These are phyloP conservation scores for Xylariaceae sp. DNA, from an alignment of 2,329 filamentous ascomycete genomes.

Conservation along the genomic window DNA sequence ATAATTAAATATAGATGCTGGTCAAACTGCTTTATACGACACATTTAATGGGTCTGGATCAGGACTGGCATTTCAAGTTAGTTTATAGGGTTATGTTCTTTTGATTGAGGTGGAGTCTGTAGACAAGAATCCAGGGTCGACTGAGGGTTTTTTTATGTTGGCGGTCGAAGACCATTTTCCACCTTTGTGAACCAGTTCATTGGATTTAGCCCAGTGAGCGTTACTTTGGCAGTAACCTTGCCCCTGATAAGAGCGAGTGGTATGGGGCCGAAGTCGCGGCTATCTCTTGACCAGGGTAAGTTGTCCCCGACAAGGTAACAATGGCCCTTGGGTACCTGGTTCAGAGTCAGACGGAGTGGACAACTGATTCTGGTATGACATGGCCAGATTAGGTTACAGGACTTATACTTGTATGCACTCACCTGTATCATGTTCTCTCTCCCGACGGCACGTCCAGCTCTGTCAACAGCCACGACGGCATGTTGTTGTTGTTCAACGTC, in stretches of 20 bases:
- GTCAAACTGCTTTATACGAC: no score
- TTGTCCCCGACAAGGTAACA: constrained; percentile 92
- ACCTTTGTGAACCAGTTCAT: constrained; percentile 48
- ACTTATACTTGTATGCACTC: constrained; percentile 5
- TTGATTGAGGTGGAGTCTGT: no score
- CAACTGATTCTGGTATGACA: background rate
- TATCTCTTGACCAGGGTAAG: constrained; percentile 76
- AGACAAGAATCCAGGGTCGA: no score
- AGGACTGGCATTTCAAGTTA: no score
- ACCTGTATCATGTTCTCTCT: constrained; percentile 61
- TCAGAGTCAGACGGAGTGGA: no score
- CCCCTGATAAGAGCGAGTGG: constrained; percentile 79
- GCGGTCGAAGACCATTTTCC: constrained; percentile 31
- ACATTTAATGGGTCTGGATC: no score
- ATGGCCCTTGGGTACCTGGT: constrained; percentile 80
- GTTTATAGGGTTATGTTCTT: no score
- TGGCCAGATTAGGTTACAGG: background rate
- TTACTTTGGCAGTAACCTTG: constrained; percentile 63
- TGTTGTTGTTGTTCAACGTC: background rate
- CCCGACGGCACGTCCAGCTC: constrained; percentile 10
- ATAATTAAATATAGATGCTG: no score
- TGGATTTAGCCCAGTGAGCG: constrained; percentile 36
- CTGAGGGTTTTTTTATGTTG: no score
- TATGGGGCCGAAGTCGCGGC: constrained; percentile 77
- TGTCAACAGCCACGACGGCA: constrained; percentile 17